Evolutionary conservation across 192 early-diverging fungal genomes (phyloP).

Genomic region (Entomortierella beljakovae): DNA sequence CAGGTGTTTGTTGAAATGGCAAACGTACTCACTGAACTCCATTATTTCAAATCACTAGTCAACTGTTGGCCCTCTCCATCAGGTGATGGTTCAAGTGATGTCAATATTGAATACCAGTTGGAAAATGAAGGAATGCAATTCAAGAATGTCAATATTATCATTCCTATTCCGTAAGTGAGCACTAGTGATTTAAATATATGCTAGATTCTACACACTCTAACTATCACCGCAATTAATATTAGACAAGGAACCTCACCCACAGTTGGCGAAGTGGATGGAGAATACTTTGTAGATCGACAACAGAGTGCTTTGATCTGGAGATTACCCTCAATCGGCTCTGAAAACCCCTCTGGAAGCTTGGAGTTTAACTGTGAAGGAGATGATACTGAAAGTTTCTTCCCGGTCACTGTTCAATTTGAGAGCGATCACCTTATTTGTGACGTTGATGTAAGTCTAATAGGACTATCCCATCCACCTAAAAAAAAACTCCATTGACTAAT

Average conservation of each 20-base stretch:
- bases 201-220: neutral
- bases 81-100: constrained; percentile 88
- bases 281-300: constrained; percentile 80
- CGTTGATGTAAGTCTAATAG: constrained; percentile 64
- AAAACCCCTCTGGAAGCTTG: constrained; percentile 81
- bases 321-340: constrained; percentile 81
- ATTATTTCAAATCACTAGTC: constrained; percentile 59
- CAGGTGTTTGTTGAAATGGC: too few relatives aligned
- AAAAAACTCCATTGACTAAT: too few relatives aligned
- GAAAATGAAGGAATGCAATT: constrained; percentile 80
- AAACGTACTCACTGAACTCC: too few relatives aligned
- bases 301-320: constrained; percentile 87
- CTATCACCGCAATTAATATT: neutral
- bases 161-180: constrained; percentile 84
- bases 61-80: constrained; percentile 98
- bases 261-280: constrained; percentile 85
- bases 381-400: constrained; percentile 89
- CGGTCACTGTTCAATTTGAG: constrained; percentile 83
- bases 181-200: neutral
- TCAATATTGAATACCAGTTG: constrained; percentile 97
- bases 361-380: constrained; percentile 87
- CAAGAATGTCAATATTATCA: constrained; percentile 85
- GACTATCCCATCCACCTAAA: too few relatives aligned
- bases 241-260: constrained; percentile 77
- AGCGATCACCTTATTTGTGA: constrained; percentile 79